Evolutionary conservation across 805 yeast genomes (phyloP).

Genomic region (Monosporozyma unispora): DNA sequence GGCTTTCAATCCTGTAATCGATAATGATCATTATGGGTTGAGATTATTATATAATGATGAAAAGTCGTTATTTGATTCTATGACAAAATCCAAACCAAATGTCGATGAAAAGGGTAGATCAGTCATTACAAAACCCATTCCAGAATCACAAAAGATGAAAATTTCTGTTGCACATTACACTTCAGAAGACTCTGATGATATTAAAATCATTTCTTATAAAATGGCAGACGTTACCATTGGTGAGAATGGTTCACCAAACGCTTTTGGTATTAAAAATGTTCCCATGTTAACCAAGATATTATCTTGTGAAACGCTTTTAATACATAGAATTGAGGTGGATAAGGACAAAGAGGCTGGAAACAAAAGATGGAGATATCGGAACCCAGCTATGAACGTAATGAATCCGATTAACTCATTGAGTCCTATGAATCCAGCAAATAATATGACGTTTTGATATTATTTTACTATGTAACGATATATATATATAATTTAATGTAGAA

Average conservation of each 20-base stretch:
- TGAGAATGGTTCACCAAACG: conserved; percentile 5
- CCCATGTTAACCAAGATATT: conserved; percentile 10
- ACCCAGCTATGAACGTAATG: no score
- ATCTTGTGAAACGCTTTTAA: conserved; percentile 11
- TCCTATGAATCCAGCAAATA: no score
- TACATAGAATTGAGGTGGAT: conserved; percentile 9
- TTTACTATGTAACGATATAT: no score
- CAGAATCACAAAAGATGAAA: not conserved
- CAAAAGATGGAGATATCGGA: no score
- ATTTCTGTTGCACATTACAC: conserved; percentile 10
- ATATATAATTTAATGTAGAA: no score
- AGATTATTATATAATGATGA: conserved; percentile 5
- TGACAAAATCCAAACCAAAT: conserved; percentile 2
- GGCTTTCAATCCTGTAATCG: conserved; percentile 1
- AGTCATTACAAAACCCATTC: conserved; percentile 2
- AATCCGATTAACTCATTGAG: no score
- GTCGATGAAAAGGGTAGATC: conserved; percentile 1
- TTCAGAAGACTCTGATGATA: conserved; percentile 5
- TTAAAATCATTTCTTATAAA: conserved; percentile 4
- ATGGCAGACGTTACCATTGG: conserved; percentile 9
- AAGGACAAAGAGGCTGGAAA: conserved; percentile 1
- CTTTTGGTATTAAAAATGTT: conserved; percentile 9
- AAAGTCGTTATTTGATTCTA: not conserved
- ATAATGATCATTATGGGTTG: conserved; percentile 9
- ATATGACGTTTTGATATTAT: no score